Base-by-base conservation (phyloP, 2,329 filamentous ascomycete genomes). In the Dactylellina sp. region DNA sequence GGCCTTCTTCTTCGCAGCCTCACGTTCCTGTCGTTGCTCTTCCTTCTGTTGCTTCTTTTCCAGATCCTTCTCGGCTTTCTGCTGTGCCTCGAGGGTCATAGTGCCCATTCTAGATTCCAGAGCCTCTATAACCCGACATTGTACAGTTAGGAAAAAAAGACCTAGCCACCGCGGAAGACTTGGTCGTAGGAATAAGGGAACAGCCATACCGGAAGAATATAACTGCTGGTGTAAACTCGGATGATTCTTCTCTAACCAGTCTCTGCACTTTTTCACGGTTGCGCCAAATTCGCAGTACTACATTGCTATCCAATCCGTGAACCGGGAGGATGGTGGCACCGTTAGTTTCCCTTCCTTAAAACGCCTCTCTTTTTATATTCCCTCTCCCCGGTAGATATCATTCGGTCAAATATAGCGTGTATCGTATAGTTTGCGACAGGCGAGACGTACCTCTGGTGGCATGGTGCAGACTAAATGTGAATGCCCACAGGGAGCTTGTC, bases 221-320 rank as follows among this genome's bases (percentile, higher is more conserved):
- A 99, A 86, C 79, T 85, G 84, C 75, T 87, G 82, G 82, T 96
- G 96, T 81, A 97, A 84, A 50, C 86, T 85, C 1, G 89, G 87
- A 78, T 97, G 86, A 77, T 88, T 86, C 76, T 89, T 87, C 79
- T 92, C 84, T 18, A 99, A 88, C 95, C 95, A 99, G 81, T 98
- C 93, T 82, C 94, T 91, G 84, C 95, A 99, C 84, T 97, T 99
- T 83, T 93, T 97, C 22, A 91, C 89, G 40, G 93, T 98, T 77
- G 93, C 94, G 80, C 95, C 95, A 82, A 97, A 98, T 84, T 99
- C 95, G 85, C 95, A 99, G 84, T 97, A 99, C 95, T 98, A 83
- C 77, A 82, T 79, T 40, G 49, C 50, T 59, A 57, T 46, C 42
- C 53, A 18, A 32, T 18, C 62, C 46, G 14, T 24, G 7, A 44